A percentile compares a stretch with the other conserved stretches of the same genome.
phyloP scores from a whole-genome alignment of 441 rosid genomes.

The Syzygium syzygioides region DNA sequence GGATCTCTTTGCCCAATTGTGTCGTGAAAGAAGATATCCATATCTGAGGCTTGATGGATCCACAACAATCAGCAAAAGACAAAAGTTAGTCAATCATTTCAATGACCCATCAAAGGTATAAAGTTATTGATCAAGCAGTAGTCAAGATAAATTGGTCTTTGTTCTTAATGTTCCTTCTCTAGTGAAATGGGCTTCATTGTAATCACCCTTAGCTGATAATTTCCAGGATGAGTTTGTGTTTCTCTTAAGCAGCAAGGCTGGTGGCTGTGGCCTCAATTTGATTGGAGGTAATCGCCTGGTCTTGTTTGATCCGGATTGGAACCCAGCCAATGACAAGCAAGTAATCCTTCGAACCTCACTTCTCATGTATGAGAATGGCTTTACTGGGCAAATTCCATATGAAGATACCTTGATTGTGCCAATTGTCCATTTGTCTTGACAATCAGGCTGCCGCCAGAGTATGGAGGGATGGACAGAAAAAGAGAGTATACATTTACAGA shows the following conservation, averaged over 20 bases:
- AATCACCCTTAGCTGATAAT: constrained; percentile 6
- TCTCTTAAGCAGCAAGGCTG: constrained; percentile 98
- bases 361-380: background rate
- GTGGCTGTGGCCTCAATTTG: constrained; percentile 98
- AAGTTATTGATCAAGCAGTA: background rate
- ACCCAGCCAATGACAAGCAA: constrained; percentile 99
- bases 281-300: constrained; percentile 93
- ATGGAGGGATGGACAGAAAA: constrained; percentile 99
- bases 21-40: constrained; percentile 98
- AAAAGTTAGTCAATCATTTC: constrained; percentile 84
- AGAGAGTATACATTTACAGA: constrained; percentile 92
- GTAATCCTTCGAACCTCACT: constrained; percentile 32
- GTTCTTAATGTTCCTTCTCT: background rate
- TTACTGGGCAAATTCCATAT: constrained; percentile 1
- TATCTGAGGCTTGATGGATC: constrained; percentile 90
- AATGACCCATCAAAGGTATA: constrained; percentile 83
- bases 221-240: constrained; percentile 93
- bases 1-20: constrained; percentile 95
- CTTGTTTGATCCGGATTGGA: constrained; percentile 99
- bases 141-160: background rate
- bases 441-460: constrained; percentile 98
- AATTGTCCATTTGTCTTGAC: constrained; percentile 6
- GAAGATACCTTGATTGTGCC: constrained; percentile 8
- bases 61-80: constrained; percentile 94
- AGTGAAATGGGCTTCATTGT: constrained; percentile 7